Conservation (phyloP, 441 rosid species). For the Euphorbia corollata region DNA sequence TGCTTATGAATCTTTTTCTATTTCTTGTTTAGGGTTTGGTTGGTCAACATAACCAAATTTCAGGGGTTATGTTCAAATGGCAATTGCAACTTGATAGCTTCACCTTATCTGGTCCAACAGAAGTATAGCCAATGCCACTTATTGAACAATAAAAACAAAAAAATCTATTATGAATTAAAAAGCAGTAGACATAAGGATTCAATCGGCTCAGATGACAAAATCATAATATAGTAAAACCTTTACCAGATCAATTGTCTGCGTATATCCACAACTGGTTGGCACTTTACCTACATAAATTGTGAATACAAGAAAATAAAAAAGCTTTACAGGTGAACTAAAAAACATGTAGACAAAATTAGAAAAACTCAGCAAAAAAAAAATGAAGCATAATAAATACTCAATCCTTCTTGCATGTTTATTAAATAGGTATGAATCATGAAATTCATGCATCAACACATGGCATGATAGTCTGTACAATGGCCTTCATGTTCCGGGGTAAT, state of each 20-base stretch:
- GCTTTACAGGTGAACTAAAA: background rate
- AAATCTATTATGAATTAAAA: background rate
- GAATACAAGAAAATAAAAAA: slow-evolving; percentile 15
- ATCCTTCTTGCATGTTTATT: background rate
- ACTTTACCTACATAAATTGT: slow-evolving; percentile 62
- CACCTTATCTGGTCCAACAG: background rate
- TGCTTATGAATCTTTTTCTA: background rate
- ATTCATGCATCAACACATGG: background rate
- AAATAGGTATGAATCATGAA: background rate
- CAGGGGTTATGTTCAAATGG: background rate
- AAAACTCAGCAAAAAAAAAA: background rate
- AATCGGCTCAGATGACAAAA: slow-evolving; percentile 7
- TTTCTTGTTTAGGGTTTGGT: background rate
- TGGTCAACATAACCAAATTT: background rate
- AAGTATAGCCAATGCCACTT: background rate
- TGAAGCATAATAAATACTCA: background rate
- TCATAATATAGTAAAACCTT: slow-evolving; percentile 18
- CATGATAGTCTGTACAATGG: background rate
- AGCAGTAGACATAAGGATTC: slow-evolving; percentile 12
- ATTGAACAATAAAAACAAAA: background rate
- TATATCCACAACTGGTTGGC: slow-evolving; percentile 65
- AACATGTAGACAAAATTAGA: background rate
- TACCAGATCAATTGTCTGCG: slow-evolving; percentile 69
- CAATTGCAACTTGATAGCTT: background rate
- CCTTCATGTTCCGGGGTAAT: background rate